Percentiles rank a stretch among this genome's conserved stretches.
Evolutionary conservation across 257 asterid genomes (phyloP).

Genomic region (Przewalskia tangutica): DNA sequence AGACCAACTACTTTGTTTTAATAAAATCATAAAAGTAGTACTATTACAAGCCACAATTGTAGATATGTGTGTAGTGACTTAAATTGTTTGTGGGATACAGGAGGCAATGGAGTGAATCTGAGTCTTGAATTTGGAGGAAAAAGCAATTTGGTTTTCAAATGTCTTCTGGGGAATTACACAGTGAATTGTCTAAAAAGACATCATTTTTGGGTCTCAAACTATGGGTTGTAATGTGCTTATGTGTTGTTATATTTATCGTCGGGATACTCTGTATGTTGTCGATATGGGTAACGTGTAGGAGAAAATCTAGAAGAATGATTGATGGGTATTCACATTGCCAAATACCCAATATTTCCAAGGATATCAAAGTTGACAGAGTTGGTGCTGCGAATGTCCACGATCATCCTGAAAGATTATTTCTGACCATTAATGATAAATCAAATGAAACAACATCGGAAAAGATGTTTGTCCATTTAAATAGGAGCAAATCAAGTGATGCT

Average conservation of each 20-base stretch:
- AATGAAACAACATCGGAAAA: slow-evolving; percentile 56
- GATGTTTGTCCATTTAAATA: slow-evolving; percentile 58
- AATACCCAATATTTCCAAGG: slow-evolving; percentile 77
- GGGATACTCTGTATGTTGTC: slow-evolving; percentile 67
- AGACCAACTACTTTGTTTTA: neutral
- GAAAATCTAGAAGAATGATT: slow-evolving; percentile 49
- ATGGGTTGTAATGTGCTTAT: slow-evolving; percentile 77
- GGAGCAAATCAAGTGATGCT: slow-evolving; percentile 67
- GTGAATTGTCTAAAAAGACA: slow-evolving; percentile 50
- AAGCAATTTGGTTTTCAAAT: slow-evolving; percentile 24
- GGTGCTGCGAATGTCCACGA: slow-evolving; percentile 33
- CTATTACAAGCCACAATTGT: neutral
- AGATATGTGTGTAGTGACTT: slow-evolving; percentile 4
- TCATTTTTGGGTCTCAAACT: slow-evolving; percentile 58
- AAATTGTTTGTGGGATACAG: slow-evolving; percentile 34
- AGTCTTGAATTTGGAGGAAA: slow-evolving; percentile 4
- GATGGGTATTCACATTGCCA: slow-evolving; percentile 41
- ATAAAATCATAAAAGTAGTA: neutral
- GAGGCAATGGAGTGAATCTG: slow-evolving; percentile 31
- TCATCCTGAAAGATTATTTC: slow-evolving; percentile 37
- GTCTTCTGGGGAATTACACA: slow-evolving; percentile 46
- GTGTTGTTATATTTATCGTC: slow-evolving; percentile 64
- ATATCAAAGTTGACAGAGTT: slow-evolving; percentile 63
- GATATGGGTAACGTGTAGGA: slow-evolving; percentile 55
- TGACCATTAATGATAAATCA: slow-evolving; percentile 49